Base-by-base conservation (phyloP, 176 grass and related monocot species). In the Paspalum notatum region DNA sequence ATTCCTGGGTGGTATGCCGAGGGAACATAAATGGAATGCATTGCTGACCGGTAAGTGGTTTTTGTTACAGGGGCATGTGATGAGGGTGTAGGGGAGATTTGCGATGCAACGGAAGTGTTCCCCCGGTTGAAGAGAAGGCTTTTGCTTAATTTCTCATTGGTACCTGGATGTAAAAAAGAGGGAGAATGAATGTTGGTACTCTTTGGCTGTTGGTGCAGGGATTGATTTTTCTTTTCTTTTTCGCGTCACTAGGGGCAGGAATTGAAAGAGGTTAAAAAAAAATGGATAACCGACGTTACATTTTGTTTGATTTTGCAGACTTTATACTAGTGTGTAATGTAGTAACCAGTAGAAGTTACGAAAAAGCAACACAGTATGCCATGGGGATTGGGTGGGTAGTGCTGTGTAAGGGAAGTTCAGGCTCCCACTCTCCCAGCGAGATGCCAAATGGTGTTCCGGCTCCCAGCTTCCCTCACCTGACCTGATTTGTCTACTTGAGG, bases 131-230 rank as follows among this genome's bases (percentile, higher is more conserved):
- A 51, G 27, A 62, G 12, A 39, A 62, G 5, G 14, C 45, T 72
- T 62, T 72, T 62, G 54, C 40, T 63, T 63, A 20, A 21, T 73
- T 63, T 73, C 17, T 62, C 45, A 27, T 12, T 48, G 55, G 12
- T 63, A 32, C 43, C n/a, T 77, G 21, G 58, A 37, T 62, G 43
- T 32, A 64, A 45, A 77, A 9, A 27, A 43, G 17, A 76, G 41
- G 21, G 13, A 45, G 73, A 46, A 63, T 3, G 20, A 51, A 41
- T 82, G 47, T 72, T 61, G 49, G 20, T 63, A 72, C 58, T 79
- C 45, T 49, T 39, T 60, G 41, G 43, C 42, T 71, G 54, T 57
- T 39, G 55, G 18, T 24, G 43, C 73, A 63, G 80, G 47, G 45
- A 32, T 78, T 64, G 5, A 14, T 48, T 72, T 25, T 47, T 48